A percentile compares a stretch with the other conserved stretches of the same genome.
Conservation (phyloP, 257 asterid genomes). For the Solanum commersonii region DNA sequence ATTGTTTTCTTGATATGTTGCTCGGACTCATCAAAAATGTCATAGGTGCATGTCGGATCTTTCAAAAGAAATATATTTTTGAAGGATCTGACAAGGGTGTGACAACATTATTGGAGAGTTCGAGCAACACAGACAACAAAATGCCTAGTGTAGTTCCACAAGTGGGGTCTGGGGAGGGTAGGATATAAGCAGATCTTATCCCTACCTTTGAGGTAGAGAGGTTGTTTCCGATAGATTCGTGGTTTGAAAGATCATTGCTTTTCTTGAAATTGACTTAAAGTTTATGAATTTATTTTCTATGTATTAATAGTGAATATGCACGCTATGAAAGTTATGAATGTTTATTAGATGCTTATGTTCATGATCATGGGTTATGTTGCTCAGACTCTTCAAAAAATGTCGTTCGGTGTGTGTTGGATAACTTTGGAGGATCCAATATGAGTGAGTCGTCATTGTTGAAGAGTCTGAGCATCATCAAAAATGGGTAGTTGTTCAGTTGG, state of each 20-base stretch:
- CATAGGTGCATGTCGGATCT: background rate
- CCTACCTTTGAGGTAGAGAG: background rate
- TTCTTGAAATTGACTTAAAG: background rate
- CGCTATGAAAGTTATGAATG: background rate
- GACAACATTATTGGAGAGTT: too few species aligned
- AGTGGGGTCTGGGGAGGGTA: background rate
- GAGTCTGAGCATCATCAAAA: background rate
- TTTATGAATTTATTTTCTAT: background rate
- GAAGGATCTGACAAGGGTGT: background rate
- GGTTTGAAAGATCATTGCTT: background rate
- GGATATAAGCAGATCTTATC: background rate
- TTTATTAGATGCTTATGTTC: background rate
- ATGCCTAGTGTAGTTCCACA: too few species aligned
- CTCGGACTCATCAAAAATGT: background rate
- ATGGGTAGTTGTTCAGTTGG: background rate
- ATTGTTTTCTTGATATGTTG: background rate
- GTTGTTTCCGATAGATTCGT: background rate
- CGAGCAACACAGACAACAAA: background rate
- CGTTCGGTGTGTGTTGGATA: background rate
- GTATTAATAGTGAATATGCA: background rate
- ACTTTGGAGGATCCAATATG: background rate
- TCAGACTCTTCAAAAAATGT: background rate
- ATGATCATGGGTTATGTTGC: background rate
- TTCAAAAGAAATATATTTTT: background rate
- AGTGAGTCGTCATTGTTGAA: background rate